phyloP scores from a whole-genome alignment of 768 basidiomycete genomes.

The Boletus insuetus region DNA sequence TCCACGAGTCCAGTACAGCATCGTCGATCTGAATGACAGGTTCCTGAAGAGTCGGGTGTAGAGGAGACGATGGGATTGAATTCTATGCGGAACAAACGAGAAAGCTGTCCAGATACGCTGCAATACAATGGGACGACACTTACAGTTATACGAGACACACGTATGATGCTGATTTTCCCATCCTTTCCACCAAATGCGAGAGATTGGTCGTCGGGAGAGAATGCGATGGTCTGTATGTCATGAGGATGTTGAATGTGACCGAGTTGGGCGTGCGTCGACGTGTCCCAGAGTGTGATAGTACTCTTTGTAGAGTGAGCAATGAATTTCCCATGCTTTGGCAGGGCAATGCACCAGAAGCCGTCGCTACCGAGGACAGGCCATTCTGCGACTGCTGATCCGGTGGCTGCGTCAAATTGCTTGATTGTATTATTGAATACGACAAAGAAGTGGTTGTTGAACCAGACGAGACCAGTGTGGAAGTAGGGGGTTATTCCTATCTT shows the following conservation, averaged over 20 bases:
- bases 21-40: not conserved
- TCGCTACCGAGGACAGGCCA: too few relatives aligned
- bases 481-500: too few relatives aligned
- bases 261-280: not conserved
- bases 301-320: not conserved
- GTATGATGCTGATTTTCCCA: not conserved
- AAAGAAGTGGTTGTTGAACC: too few relatives aligned
- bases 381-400: too few relatives aligned
- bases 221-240: not conserved
- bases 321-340: not conserved
- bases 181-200: not conserved
- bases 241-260: too few relatives aligned
- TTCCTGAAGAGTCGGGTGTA: not conserved
- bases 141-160: not conserved
- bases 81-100: not conserved
- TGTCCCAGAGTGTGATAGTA: not conserved
- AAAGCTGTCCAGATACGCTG: not conserved
- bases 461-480: too few relatives aligned
- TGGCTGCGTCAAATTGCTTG: too few relatives aligned
- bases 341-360: not conserved
- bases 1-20: not conserved
- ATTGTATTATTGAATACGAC: too few relatives aligned
- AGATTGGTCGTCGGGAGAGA: not conserved
- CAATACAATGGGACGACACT: not conserved
- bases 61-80: not conserved